Evolutionary conservation across 2,329 filamentous ascomycete genomes (phyloP).

Genomic region (Cladosporium sp.): DNA sequence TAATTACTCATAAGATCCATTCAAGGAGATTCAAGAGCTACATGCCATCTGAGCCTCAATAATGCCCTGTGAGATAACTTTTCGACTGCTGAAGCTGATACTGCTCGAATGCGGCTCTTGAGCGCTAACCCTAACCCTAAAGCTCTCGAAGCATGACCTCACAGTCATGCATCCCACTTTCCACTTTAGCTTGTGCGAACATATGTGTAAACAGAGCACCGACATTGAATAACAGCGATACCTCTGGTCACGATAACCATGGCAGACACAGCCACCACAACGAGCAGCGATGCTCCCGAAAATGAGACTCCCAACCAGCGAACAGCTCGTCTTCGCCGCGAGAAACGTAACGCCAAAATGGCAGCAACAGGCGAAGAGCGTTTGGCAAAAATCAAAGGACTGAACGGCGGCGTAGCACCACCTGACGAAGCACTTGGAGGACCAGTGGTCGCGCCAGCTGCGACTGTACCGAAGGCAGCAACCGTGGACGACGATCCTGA

Average conservation of each 20-base stretch:
- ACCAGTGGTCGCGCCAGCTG: constrained; percentile 21
- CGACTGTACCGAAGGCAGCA: constrained; percentile 28
- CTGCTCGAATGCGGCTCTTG: too few species aligned
- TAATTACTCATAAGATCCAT: too few species aligned
- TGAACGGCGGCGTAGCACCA: constrained; percentile 48
- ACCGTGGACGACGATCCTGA: constrained; percentile 59
- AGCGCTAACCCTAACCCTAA: not conserved
- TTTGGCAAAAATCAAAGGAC: constrained; percentile 69
- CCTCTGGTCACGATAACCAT: constrained; percentile 16
- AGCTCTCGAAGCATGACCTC: not conserved
- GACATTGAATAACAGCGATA: not conserved
- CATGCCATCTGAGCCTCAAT: too few species aligned
- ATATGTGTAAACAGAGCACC: not conserved
- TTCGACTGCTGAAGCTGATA: too few species aligned
- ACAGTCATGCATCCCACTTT: constrained; percentile 11
- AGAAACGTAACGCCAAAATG: constrained; percentile 75
- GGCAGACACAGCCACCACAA: constrained; percentile 26
- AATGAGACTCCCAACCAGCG: constrained; percentile 42
- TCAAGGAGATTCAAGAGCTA: too few species aligned
- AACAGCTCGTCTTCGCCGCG: constrained; percentile 71
- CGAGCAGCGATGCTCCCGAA: constrained; percentile 22
- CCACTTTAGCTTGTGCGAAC: not conserved
- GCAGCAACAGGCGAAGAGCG: constrained; percentile 65
- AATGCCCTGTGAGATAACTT: too few species aligned
- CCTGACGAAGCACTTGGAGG: constrained; percentile 30